Evolutionary conservation across 495 filamentous ascomycete species (phyloP).

Genomic region (Xylaria palmicola): DNA sequence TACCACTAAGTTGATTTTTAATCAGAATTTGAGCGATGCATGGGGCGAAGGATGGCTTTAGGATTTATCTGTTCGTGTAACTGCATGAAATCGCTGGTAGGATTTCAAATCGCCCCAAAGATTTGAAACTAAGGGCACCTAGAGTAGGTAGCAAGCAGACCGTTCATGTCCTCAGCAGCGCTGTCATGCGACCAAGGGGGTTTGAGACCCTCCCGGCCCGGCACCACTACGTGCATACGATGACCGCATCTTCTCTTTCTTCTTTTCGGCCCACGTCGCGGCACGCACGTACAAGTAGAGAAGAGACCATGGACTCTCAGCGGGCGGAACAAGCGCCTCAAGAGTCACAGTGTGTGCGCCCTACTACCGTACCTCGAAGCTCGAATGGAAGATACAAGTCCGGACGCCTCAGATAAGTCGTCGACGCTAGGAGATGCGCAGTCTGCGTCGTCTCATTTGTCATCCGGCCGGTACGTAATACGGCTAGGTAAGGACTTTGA

Average conservation of each 20-base stretch:
- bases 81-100: not conserved
- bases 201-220: not conserved
- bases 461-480: no score
- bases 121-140: not conserved
- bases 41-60: not conserved
- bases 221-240: constrained; percentile 4
- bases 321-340: no score
- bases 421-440: no score
- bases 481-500: no score
- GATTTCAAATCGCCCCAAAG: constrained; percentile 5
- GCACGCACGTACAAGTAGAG: no score
- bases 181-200: not conserved
- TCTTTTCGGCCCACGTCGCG: not conserved
- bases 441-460: no score
- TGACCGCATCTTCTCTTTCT: not conserved
- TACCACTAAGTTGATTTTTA: not conserved
- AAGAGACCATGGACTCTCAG: no score
- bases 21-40: not conserved
- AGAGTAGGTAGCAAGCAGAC: not conserved
- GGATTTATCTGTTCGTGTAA: not conserved
- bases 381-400: no score
- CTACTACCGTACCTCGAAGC: no score
- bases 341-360: no score
- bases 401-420: no score
- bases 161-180: not conserved